Percentiles rank a stretch among this genome's conserved stretches.
phyloP scores from a whole-genome alignment of 441 rosid genomes.

The Erysimum cheiri region DNA sequence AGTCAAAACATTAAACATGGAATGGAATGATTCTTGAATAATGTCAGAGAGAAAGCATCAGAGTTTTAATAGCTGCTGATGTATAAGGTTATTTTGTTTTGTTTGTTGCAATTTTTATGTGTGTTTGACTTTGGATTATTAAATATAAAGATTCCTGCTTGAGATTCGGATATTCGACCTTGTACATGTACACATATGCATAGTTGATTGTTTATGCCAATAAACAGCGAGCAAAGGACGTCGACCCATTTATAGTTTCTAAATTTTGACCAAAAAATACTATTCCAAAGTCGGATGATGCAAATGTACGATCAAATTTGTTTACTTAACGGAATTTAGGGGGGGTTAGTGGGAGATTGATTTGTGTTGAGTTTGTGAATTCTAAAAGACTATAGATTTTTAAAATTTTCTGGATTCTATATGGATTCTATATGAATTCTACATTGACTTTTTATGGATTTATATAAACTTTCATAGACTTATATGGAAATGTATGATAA shows the following conservation, averaged over 20 bases:
- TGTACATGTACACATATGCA: slow-evolving; percentile 19
- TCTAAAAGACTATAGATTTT: too few relatives aligned
- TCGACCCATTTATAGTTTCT: slow-evolving; percentile 30
- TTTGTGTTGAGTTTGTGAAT: too few relatives aligned
- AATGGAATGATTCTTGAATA: too few relatives aligned
- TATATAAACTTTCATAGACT: too few relatives aligned
- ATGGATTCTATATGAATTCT: too few relatives aligned
- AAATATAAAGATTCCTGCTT: slow-evolving; percentile 24
- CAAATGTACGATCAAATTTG: slow-evolving; percentile 10
- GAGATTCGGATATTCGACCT: slow-evolving; percentile 42
- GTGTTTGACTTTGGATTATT: slow-evolving; percentile 40
- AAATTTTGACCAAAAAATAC: slow-evolving; percentile 11
- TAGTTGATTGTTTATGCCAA: slow-evolving; percentile 20
- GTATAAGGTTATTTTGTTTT: background rate
- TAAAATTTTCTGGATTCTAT: too few relatives aligned
- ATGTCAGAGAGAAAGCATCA: too few relatives aligned
- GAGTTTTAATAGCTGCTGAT: background rate
- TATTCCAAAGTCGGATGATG: slow-evolving; percentile 25
- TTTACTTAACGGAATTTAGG: background rate
- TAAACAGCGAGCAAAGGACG: slow-evolving; percentile 32
- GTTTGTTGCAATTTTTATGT: slow-evolving; percentile 5
- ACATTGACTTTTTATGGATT: too few relatives aligned
- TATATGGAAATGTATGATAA: too few relatives aligned
- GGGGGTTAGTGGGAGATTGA: too few relatives aligned
- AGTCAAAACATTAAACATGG: too few relatives aligned